A percentile compares a stretch with the other conserved stretches of the same genome.
Evolutionary conservation across 441 rosid genomes (phyloP).

Genomic region (Geranium incanum): DNA sequence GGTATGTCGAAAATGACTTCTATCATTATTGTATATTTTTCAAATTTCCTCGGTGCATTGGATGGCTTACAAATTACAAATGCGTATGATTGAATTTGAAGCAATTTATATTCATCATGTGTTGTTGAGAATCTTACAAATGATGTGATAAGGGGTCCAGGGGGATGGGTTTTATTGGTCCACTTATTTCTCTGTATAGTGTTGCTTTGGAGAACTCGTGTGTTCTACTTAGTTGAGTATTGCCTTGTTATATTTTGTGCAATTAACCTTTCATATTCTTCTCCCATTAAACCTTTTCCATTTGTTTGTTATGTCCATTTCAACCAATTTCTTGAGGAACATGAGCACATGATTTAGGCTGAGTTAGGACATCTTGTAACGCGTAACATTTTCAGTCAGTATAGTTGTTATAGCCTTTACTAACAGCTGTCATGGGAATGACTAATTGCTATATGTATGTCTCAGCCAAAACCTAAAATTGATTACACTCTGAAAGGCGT

Average conservation of each 20-base stretch:
- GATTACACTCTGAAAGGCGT: conserved; percentile 90
- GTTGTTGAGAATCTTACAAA: neutral
- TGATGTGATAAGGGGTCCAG: neutral
- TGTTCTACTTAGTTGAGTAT: neutral
- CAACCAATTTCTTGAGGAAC: neutral
- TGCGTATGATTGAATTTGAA: neutral
- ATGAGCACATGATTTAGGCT: neutral
- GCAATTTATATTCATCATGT: neutral
- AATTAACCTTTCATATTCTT: neutral
- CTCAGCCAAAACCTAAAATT: conserved; percentile 89
- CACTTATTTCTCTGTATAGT: neutral
- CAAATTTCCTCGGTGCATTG: neutral
- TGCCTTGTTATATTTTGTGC: neutral
- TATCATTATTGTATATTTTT: neutral
- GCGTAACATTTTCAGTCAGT: neutral
- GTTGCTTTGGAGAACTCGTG: neutral
- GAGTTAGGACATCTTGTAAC: neutral
- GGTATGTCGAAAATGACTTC: conserved; percentile 32
- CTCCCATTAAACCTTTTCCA: conserved; percentile 1
- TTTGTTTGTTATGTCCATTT: neutral
- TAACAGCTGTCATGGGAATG: conserved; percentile 17
- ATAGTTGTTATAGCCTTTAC: conserved; percentile 4
- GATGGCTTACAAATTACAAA: neutral
- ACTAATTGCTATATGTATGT: conserved; percentile 20
- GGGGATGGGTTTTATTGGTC: neutral